Conservation (phyloP, 495 filamentous ascomycete genomes). For the Penicillium arizonense region DNA sequence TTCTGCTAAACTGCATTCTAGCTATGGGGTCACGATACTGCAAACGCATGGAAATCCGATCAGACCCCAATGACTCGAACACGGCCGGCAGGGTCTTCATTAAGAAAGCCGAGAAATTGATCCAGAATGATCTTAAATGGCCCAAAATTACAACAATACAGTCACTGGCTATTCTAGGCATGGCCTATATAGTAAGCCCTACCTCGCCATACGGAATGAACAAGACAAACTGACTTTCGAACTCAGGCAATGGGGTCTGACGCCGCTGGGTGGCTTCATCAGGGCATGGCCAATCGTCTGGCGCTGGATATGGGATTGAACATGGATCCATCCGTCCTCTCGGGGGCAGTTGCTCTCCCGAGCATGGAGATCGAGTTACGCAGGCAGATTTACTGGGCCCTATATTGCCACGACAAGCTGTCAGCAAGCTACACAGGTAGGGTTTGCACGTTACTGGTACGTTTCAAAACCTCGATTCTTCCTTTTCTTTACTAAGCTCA, state of each 20-base stretch:
- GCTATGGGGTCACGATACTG: conserved; percentile 74
- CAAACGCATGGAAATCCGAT: conserved; percentile 58
- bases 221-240: not conserved
- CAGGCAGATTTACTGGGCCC: conserved; percentile 31
- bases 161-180: conserved; percentile 69
- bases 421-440: conserved; percentile 30
- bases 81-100: conserved; percentile 76
- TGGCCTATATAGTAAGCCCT: conserved; percentile 25
- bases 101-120: conserved; percentile 58
- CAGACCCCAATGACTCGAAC: conserved; percentile 56
- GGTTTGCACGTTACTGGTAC: conserved; percentile 31
- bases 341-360: conserved; percentile 18
- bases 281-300: conserved; percentile 29
- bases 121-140: conserved; percentile 55
- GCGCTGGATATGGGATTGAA: conserved; percentile 31
- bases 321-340: conserved; percentile 26
- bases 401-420: conserved; percentile 32
- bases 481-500: not conserved
- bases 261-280: conserved; percentile 28
- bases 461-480: not conserved
- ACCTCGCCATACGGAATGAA: not conserved
- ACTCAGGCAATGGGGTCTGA: conserved; percentile 26
- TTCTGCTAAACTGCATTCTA: conserved; percentile 74
- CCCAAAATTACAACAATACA: conserved; percentile 71
- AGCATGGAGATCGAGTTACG: conserved; percentile 26